Evolutionary conservation across 2,329 filamentous ascomycete species (phyloP).

Genomic region (Sporothrix dimorphospora): DNA sequence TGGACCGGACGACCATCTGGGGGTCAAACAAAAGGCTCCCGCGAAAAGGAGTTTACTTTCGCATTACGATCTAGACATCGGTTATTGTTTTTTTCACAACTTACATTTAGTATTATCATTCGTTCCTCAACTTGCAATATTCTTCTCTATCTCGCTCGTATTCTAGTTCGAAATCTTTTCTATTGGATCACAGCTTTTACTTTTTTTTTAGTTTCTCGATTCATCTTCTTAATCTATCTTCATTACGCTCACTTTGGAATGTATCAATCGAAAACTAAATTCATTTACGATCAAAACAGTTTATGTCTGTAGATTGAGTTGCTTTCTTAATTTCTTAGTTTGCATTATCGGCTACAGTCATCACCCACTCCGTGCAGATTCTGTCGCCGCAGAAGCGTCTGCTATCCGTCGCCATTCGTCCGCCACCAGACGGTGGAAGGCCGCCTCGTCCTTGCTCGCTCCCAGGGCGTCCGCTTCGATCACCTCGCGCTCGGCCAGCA

Average conservation of each 20-base stretch:
- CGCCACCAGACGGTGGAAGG: slow-evolving; percentile 34
- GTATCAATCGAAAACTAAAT: no score
- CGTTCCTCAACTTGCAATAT: not conserved
- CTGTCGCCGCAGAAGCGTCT: not conserved
- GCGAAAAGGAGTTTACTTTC: not conserved
- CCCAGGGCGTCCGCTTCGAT: slow-evolving; percentile 16
- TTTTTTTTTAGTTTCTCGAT: no score
- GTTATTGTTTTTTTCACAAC: not conserved
- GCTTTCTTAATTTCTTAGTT: not conserved
- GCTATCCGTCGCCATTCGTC: slow-evolving; percentile 39
- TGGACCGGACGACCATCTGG: slow-evolving; percentile 3
- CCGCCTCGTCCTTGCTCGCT: slow-evolving; percentile 24
- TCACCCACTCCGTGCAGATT: not conserved
- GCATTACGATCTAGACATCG: slow-evolving; percentile 2
- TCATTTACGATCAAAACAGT: no score
- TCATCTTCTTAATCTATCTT: no score
- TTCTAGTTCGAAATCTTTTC: no score
- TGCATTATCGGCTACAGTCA: not conserved
- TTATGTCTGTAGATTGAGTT: no score
- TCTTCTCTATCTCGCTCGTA: no score
- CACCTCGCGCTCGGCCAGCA: slow-evolving; percentile 29
- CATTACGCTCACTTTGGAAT: no score
- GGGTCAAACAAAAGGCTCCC: not conserved
- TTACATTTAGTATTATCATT: not conserved
- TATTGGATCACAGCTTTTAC: not conserved